Evolutionary conservation across 75 land plant genomes (phyloP).

Genomic region (Picea sitchensis): DNA sequence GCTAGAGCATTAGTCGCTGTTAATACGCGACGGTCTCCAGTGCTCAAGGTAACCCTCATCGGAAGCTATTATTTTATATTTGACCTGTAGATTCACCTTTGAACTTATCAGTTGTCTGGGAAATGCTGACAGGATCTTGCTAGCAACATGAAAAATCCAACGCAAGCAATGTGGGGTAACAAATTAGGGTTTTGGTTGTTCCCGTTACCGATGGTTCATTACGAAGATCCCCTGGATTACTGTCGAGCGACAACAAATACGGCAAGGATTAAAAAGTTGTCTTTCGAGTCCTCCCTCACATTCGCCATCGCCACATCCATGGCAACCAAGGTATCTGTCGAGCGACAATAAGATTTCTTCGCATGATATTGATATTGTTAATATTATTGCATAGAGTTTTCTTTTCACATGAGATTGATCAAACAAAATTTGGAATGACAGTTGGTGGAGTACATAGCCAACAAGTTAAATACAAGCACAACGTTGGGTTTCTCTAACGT

Average conservation of each 20-base stretch:
- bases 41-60: too few species aligned
- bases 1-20: not conserved
- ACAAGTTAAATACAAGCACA: not conserved
- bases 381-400: too few species aligned
- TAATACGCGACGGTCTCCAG: not conserved
- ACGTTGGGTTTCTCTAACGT: not conserved
- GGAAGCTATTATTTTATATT: too few species aligned
- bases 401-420: too few species aligned
- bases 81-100: too few species aligned
- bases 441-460: not conserved
- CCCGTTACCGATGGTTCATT: not conserved
- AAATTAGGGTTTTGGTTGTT: not conserved
- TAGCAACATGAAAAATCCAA: not conserved
- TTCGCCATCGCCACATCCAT: too few species aligned
- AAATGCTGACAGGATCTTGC: not conserved
- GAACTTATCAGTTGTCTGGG: too few species aligned
- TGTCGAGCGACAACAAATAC: not conserved
- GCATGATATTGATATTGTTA: too few species aligned
- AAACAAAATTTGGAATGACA: too few species aligned
- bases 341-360: too few species aligned
- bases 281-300: not conserved
- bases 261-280: not conserved
- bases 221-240: not conserved
- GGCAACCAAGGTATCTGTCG: not conserved
- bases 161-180: slow-evolving; percentile 5